Evolutionary conservation across 1,139 yeast genomes (phyloP), one percentile per base, ranked within the genome.

Genomic region (Suhomyces choctaworum): DNA sequence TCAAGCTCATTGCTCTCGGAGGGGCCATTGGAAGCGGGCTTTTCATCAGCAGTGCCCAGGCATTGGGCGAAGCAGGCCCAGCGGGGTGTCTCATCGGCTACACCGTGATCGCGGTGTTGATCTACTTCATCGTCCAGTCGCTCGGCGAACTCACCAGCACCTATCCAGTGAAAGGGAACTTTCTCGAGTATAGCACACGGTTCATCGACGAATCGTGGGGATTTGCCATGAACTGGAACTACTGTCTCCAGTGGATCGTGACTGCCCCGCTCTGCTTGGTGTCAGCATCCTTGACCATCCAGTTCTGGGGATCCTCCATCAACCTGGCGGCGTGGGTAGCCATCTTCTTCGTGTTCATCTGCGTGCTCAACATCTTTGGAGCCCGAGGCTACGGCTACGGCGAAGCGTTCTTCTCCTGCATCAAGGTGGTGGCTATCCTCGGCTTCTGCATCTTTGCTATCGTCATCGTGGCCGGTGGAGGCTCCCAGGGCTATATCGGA

Each of bases 1-100:
- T 44, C 25, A 42, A 42, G 25, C 34, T 66, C 61, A 67, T 68
- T 41, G 66, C 71, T 17, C 50, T 68, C 32, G 68, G 73, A 22
- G 70, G 71, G 16, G 61, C 66, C 29, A 64, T 68, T 29, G 73
- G 74, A 29, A 57, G 68, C 16, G 73, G 73, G 32, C 51, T 68
- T 25, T 66, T 66, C 38, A 64, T 68, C 27, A 65, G 68, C 25
- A 51, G 44, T 39, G 48, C 46, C 14, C 32, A 33, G 16, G 54
- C 58, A 11, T 46, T 54, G 17, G 41, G 50, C 16, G 35, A 39
- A 5, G 48, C 46, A 2, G 58, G 56, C 4, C 57, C 59, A 1
- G 57, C 50, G 12, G 54, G 54, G 5, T 45, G 55, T 29, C 40
- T 54, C 29, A 49, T 53, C 25, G 58, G 55, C 3, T 54, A 54